These are phyloP conservation scores for Claviceps sp. DNA, from an alignment of 2,329 filamentous ascomycete species.

Conservation along the genomic window DNA sequence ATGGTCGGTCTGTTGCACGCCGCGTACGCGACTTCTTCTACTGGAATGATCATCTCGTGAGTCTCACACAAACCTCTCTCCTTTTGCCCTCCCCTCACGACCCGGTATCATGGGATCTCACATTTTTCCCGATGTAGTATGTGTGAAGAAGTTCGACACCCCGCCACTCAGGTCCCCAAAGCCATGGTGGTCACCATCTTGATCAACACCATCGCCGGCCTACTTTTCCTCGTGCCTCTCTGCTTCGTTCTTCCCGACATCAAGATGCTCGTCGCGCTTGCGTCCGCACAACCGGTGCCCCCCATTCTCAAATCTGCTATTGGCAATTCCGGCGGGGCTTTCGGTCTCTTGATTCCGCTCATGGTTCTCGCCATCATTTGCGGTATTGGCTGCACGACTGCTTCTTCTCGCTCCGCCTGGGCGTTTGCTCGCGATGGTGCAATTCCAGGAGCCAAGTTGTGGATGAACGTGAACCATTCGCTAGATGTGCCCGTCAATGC, in stretches of 20 bases:
- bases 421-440: slow-evolving; percentile 59
- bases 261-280: slow-evolving; percentile 35
- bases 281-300: slow-evolving; percentile 49
- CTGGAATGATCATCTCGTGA: slow-evolving; percentile 68
- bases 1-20: slow-evolving; percentile 59
- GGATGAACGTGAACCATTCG: slow-evolving; percentile 47
- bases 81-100: too few species aligned
- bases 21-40: slow-evolving; percentile 61
- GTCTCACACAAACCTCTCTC: slow-evolving; percentile 16
- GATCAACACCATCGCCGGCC: slow-evolving; percentile 52
- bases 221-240: slow-evolving; percentile 55
- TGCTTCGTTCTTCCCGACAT: slow-evolving; percentile 57
- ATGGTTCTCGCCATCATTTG: slow-evolving; percentile 54
- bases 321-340: slow-evolving; percentile 45
- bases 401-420: slow-evolving; percentile 53
- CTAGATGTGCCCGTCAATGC: slow-evolving; percentile 56
- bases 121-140: slow-evolving; percentile 32
- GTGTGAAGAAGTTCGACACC: slow-evolving; percentile 59
- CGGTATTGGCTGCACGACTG: slow-evolving; percentile 56
- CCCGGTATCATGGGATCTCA: background rate
- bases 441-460: slow-evolving; percentile 48
- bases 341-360: slow-evolving; percentile 49
- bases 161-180: slow-evolving; percentile 55
- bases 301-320: slow-evolving; percentile 50
- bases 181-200: slow-evolving; percentile 57